phyloP scores from a whole-genome alignment of 2,329 filamentous ascomycete genomes.

The Colletotrichum caudatum region DNA sequence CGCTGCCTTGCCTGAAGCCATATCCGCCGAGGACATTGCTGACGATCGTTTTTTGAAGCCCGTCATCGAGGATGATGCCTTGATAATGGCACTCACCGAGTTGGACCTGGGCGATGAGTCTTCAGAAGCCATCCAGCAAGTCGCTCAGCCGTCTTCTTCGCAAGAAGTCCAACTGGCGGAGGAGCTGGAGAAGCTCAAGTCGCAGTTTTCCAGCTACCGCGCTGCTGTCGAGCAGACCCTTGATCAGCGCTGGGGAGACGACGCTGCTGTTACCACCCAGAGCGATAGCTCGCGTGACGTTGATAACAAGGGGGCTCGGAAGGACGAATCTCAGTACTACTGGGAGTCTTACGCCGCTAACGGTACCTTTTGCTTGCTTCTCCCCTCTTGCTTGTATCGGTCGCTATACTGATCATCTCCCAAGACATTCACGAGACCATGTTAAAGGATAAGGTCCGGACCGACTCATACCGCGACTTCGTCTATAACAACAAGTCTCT shows the following conservation, averaged over 20 bases:
- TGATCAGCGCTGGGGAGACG: slow-evolving; percentile 72
- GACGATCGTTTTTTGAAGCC: slow-evolving; percentile 87
- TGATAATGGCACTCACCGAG: slow-evolving; percentile 90
- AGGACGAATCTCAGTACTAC: slow-evolving; percentile 60
- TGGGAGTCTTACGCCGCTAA: slow-evolving; percentile 72
- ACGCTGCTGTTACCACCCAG: slow-evolving; percentile 54
- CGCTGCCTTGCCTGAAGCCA: slow-evolving; percentile 64
- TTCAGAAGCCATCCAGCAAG: slow-evolving; percentile 40
- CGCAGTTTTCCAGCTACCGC: slow-evolving; percentile 75
- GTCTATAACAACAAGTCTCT: slow-evolving; percentile 92
- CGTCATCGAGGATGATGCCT: slow-evolving; percentile 86
- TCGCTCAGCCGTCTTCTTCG: slow-evolving; percentile 55
- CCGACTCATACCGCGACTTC: slow-evolving; percentile 93
- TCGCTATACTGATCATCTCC: slow-evolving; percentile 10
- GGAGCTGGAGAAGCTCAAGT: slow-evolving; percentile 68
- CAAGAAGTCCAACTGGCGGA: slow-evolving; percentile 70
- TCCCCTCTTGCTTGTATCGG: background rate
- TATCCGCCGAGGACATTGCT: slow-evolving; percentile 73
- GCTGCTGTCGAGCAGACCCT: slow-evolving; percentile 74
- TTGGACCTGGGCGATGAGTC: slow-evolving; percentile 63
- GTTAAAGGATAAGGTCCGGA: slow-evolving; percentile 90
- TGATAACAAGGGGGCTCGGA: slow-evolving; percentile 41
- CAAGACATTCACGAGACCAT: slow-evolving; percentile 95
- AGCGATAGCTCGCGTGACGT: slow-evolving; percentile 45
- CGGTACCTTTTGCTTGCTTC: slow-evolving; percentile 58